phyloP scores from a whole-genome alignment of 2,329 filamentous ascomycete genomes.

The Atkinsonella texensis region DNA sequence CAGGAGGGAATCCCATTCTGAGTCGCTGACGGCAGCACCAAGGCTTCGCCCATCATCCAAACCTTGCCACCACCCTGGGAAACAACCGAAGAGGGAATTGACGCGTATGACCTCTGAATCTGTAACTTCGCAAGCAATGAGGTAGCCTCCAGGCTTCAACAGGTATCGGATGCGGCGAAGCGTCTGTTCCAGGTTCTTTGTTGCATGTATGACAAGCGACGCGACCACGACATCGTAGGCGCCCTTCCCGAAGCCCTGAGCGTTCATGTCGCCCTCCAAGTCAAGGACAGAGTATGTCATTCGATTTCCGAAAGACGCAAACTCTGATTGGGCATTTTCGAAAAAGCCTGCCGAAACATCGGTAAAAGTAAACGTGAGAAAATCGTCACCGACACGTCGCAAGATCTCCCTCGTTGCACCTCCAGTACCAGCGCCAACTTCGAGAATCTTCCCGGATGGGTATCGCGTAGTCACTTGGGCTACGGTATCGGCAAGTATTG shows the following conservation, averaged over 20 bases:
- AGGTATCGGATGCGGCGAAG: slow-evolving; percentile 7
- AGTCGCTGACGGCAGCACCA: not conserved
- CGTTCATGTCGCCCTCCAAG: slow-evolving; percentile 11
- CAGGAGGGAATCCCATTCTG: not conserved
- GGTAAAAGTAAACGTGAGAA: slow-evolving; percentile 30
- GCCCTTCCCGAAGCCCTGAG: slow-evolving; percentile 19
- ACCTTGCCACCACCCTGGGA: slow-evolving; percentile 4
- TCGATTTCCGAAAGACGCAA: slow-evolving; percentile 11
- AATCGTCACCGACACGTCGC: slow-evolving; percentile 15
- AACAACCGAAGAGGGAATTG: slow-evolving; percentile 2
- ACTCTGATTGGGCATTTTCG: slow-evolving; percentile 18
- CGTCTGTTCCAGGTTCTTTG: slow-evolving; percentile 13
- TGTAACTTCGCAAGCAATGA: slow-evolving; percentile 5
- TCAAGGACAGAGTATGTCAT: slow-evolving; percentile 14
- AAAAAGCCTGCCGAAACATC: slow-evolving; percentile 31
- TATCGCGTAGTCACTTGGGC: not conserved
- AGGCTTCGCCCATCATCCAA: not conserved
- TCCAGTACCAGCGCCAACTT: slow-evolving; percentile 31
- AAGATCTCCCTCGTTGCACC: slow-evolving; percentile 26
- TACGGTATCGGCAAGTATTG: not conserved
- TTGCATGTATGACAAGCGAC: slow-evolving; percentile 26
- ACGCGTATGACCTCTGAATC: not conserved
- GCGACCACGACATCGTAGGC: slow-evolving; percentile 28
- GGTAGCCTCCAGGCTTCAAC: slow-evolving; percentile 6
- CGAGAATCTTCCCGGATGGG: slow-evolving; percentile 12